Percentiles rank a stretch among this genome's conserved stretches.
Conservation (phyloP, 2,329 filamentous ascomycete species). For the Zymoseptoria ardabiliae region DNA sequence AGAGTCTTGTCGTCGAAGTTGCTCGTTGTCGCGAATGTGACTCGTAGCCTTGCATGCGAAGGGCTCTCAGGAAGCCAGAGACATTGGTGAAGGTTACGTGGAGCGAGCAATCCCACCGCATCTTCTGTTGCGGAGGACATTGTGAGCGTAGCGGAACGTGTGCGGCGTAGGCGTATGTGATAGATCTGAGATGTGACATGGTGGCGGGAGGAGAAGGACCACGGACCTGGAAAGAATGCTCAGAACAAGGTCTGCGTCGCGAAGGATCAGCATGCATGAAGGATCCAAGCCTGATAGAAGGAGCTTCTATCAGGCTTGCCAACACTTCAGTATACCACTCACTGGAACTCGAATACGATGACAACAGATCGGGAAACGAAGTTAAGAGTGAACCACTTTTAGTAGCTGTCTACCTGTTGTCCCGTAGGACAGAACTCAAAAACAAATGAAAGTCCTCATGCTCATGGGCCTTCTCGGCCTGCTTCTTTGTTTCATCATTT, state of each 20-base stretch:
- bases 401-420: background rate
- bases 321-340: background rate
- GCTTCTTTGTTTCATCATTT: background rate
- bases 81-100: constrained; percentile 20
- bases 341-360: background rate
- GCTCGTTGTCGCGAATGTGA: constrained; percentile 27
- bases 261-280: background rate
- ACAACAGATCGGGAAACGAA: background rate
- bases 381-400: background rate
- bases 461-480: background rate
- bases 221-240: background rate
- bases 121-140: background rate
- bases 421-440: background rate
- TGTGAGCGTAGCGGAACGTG: background rate
- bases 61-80: constrained; percentile 19
- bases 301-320: background rate
- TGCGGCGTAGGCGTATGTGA: too few species aligned
- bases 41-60: constrained; percentile 18
- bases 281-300: background rate
- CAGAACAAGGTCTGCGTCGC: background rate
- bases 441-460: background rate
- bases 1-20: constrained; percentile 23
- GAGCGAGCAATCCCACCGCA: constrained; percentile 9
- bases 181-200: background rate
- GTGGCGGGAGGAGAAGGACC: background rate